phyloP scores from a whole-genome alignment of 164 flowering plant genomes.

The Tetrastigma voinierianum region DNA sequence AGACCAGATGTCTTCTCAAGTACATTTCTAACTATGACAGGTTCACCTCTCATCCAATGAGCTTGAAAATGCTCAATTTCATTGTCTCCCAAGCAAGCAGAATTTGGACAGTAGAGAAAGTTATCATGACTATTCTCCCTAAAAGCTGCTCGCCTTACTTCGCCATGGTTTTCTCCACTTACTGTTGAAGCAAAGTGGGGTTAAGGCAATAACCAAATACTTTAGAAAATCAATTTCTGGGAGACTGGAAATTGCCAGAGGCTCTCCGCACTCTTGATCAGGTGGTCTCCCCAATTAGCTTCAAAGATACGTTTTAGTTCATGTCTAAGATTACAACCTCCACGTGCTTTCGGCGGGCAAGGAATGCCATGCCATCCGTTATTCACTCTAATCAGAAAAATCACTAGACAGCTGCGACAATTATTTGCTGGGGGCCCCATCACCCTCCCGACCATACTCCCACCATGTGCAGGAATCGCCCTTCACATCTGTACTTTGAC shows the following conservation, averaged over 20 bases:
- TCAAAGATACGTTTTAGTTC: constrained; percentile 50
- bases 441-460: constrained; percentile 27
- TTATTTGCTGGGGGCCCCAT: constrained; percentile 9
- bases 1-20: constrained; percentile 57
- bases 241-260: constrained; percentile 26
- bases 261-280: constrained; percentile 52
- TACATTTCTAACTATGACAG: constrained; percentile 72
- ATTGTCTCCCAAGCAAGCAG: constrained; percentile 29
- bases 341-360: constrained; percentile 66
- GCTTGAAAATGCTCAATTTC: constrained; percentile 68
- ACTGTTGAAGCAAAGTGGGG: constrained; percentile 10
- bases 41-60: constrained; percentile 83
- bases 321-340: constrained; percentile 64
- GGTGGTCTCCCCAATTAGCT: constrained; percentile 40
- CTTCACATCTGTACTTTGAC: constrained; percentile 18
- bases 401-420: constrained; percentile 7
- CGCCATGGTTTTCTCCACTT: constrained; percentile 13
- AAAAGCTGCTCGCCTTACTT: constrained; percentile 55
- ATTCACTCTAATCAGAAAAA: constrained; percentile 36
- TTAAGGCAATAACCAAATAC: constrained; percentile 44
- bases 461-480: constrained; percentile 1
- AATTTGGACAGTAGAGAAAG: constrained; percentile 65
- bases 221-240: constrained; percentile 28
- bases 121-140: constrained; percentile 54
- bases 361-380: constrained; percentile 51